Base-by-base conservation (phyloP, 2,329 filamentous ascomycete species). In the Calonectria hongkongensis region DNA sequence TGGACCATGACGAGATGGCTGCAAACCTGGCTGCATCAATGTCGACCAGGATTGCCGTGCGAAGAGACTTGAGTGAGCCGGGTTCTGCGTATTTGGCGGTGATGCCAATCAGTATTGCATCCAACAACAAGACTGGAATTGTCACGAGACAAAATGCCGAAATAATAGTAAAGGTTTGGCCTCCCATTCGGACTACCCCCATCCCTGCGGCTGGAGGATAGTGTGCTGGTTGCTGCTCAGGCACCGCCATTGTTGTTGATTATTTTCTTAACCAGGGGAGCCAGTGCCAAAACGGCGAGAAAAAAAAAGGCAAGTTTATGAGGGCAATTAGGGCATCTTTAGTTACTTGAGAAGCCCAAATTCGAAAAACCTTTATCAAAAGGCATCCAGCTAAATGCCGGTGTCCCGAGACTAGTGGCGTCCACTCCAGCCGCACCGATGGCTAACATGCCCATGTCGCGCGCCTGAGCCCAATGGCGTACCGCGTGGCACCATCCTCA, bases 1-100 rank as follows among this genome's bases (percentile, higher is more conserved):
- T 58, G 25, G 51, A 58, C 51, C 51, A 58, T 25, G 51, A 58
- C 3, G 51, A 58, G 33, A 58, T 58, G n/a, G 51, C 12, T 21
- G 51, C 51, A 7, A 58, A 58, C 15, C 51, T 39, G 4, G 51
- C 51, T n/a, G 51, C 51, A 13, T 58, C 51, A 39, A 58, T 58
- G 18, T 58, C 21, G 51, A 58, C 30, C 18, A 58, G 33, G n/a
- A 58, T 15, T 10, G 51, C 51, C 30, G 51, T 58, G n/a, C 51
- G 30, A 13, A 58, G 51, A 58, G 30, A 10, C 21, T 39, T 58
- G n/a, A 58, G 21, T 21, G 51, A 58, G 2, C 51, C 51, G 13
- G 51, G 51, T 16, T 58, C 51, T 13, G 33, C 51, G 13, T 58
- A 58, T 39, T 25, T 58, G n/a, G 51, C 51, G 16, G 51, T n/a